phyloP scores from a whole-genome alignment of 441 rosid genomes.

The Breynia disticha region DNA sequence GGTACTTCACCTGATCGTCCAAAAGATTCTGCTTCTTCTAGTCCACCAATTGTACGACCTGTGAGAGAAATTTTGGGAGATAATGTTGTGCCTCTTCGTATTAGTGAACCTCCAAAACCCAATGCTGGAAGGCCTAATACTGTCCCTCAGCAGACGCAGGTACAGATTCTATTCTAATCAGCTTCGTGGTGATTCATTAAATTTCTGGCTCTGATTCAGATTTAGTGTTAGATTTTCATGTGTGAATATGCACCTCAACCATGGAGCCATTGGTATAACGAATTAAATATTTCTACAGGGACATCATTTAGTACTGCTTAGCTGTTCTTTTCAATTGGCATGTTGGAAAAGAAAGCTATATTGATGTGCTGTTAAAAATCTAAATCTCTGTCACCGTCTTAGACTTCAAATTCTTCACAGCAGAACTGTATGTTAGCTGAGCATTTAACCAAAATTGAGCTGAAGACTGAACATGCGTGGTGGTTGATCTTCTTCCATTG shows the following conservation, averaged over 20 bases:
- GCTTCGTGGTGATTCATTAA: background rate
- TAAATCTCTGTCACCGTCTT: background rate
- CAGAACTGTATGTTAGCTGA: background rate
- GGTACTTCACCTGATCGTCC: conserved; percentile 68
- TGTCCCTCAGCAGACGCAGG: conserved; percentile 49
- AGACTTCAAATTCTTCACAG: background rate
- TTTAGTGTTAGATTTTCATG: background rate
- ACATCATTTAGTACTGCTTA: background rate
- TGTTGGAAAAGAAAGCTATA: no score
- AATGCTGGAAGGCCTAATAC: conserved; percentile 39
- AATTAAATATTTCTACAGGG: background rate
- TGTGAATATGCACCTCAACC: background rate
- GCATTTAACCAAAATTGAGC: background rate
- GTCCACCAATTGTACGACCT: conserved; percentile 73
- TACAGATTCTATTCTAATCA: conserved; percentile 11
- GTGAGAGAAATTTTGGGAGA: conserved; percentile 95
- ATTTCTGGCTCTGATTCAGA: background rate
- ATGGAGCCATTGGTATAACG: background rate
- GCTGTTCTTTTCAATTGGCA: background rate
- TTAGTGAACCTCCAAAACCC: conserved; percentile 78
- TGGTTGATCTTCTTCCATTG: background rate
- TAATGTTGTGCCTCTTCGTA: conserved; percentile 68
- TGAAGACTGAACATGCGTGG: background rate
- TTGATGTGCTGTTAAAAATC: no score
- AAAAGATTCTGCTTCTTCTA: conserved; percentile 53